Evolutionary conservation across 2,329 filamentous ascomycete species (phyloP), one percentile per base, ranked within the genome.

Genomic region (Colletotrichum melonis): DNA sequence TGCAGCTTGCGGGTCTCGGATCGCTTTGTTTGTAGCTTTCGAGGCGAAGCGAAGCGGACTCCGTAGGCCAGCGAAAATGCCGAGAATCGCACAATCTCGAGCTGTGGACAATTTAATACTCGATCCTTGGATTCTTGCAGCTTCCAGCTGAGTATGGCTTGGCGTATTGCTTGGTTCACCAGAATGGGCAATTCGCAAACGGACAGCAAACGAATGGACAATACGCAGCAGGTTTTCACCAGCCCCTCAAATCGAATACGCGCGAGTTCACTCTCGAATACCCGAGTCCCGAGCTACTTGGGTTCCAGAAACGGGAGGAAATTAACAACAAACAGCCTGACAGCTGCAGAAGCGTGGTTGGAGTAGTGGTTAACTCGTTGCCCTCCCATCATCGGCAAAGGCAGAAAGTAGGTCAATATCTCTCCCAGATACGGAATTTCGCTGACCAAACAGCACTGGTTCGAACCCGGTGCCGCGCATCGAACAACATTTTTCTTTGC

Each of bases 321-420:
- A n/a, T 22, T 5, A 63, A n/a, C 2, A 35, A 49, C 49, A 46
- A 59, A 42, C 7, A 64, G 42, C 42, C 8, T 11, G 42, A 11
- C n/a, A 60, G 22, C 22, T 26, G 46, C 6, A 49, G 24, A 32
- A n/a, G 73, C 58, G 63, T 62, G 68, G 63, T 73, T 68, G 66
- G 67, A 73, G 68, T 66, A 71, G 73, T 72, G 67, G 64, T 73
- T 56, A 75, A 70, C 66, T 75, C 66, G 35, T 67, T 75, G 73
- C 73, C 69, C 58, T 75, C 66, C 73, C 69, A 68, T 26, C 24
- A 49, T 19, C 35, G 52, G 32, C 26, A 49, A 70, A 73, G 58
- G 59, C 69, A 66, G 63, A 64, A 60, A 75, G 58, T 70, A 69
- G 28, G 72, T 57, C 30, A 54, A 63, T 71, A 55, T 67, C 42